Base-by-base conservation (phyloP, 495 filamentous ascomycete genomes). In the Trichoderma virens region DNA sequence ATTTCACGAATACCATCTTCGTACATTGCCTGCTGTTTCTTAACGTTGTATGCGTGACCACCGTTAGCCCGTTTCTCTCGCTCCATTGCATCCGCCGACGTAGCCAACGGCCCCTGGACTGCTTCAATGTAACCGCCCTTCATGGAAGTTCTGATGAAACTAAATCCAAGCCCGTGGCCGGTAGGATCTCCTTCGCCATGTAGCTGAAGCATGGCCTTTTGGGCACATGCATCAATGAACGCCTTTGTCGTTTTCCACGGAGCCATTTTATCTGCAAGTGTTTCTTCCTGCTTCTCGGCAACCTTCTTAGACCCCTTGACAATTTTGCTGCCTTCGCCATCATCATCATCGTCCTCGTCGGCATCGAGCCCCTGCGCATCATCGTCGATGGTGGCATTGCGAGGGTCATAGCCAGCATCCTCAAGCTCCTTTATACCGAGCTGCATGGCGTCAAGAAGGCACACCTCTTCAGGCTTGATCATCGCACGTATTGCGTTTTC, bases 101-200 rank as follows among this genome's bases (percentile, higher is more conserved):
- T 95, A 60, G 95, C 91, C 43, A 89, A 83, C 2, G 91, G 89
- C 68, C 91, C 93, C 69, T 97, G 91, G 11, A 93, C 90, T 64
- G 91, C 82, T 34, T 92, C 89, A 69, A 95, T 90, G 76, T 94
- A 99, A 2, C 94, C 94, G 59, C 94, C 94, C 74, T 99, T 99
- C 94, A 99, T 99, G 14, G 90, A 95, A 0, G 91, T 97, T 69
- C 92, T 90, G 68, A 99, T 88, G 73, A 97, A 96, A 72, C 88
- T 97, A 78, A 97, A 93, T 2, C 90, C 94, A 64, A 96, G 87
- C 2, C 94, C 94, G 67, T 91, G 89, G 13, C 92, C 91, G 8
- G 92, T 94, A n/a, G 94, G 94, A 71, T 99, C 94, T 34, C 95
- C 94, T 66, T 93, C 88, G 20, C 94, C 94, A 69, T 97, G 90